Evolutionary conservation across 306 rosid species (phyloP).

Genomic region (Sophora flavescens): DNA sequence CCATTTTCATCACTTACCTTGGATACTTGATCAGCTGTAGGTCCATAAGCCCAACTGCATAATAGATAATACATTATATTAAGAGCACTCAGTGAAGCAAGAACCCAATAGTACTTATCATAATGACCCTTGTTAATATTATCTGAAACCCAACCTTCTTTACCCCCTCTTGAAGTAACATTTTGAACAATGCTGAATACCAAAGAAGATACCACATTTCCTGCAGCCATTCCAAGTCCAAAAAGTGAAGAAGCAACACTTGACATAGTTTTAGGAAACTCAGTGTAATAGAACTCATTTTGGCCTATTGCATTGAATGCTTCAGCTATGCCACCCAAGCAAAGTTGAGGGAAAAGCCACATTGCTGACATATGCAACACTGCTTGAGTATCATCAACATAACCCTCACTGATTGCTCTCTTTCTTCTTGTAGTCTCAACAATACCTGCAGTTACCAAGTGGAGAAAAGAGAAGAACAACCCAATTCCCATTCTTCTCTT

Average conservation of each 20-base stretch:
- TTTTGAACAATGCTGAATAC: conserved; percentile 52
- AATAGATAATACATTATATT: conserved; percentile 56
- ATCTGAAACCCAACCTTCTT: conserved; percentile 65
- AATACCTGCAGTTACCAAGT: conserved; percentile 53
- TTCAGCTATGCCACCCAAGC: conserved; percentile 68
- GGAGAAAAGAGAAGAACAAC: conserved; percentile 50
- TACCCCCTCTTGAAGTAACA: conserved; percentile 66
- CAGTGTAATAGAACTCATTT: conserved; percentile 73
- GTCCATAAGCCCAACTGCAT: conserved; percentile 75
- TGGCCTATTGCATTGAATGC: conserved; percentile 74
- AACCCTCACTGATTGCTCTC: conserved; percentile 54
- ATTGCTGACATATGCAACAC: conserved; percentile 69
- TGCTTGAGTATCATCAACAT: conserved; percentile 36
- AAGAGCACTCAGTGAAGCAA: conserved; percentile 48
- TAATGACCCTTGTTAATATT: conserved; percentile 62
- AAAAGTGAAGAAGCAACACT: conserved; percentile 63
- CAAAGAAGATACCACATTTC: conserved; percentile 54
- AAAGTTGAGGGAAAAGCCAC: conserved; percentile 71
- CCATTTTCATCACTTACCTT: conserved; percentile 29
- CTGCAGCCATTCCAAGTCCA: conserved; percentile 67
- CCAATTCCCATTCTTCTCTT: conserved; percentile 73
- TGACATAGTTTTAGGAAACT: conserved; percentile 72
- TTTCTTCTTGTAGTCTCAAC: conserved; percentile 56
- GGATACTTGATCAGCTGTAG: conserved; percentile 47
- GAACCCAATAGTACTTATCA: conserved; percentile 67